Percentiles rank a stretch among this genome's conserved stretches.
Evolutionary conservation across 805 yeast species (phyloP).

Genomic region (Clavispora carvajalis): DNA sequence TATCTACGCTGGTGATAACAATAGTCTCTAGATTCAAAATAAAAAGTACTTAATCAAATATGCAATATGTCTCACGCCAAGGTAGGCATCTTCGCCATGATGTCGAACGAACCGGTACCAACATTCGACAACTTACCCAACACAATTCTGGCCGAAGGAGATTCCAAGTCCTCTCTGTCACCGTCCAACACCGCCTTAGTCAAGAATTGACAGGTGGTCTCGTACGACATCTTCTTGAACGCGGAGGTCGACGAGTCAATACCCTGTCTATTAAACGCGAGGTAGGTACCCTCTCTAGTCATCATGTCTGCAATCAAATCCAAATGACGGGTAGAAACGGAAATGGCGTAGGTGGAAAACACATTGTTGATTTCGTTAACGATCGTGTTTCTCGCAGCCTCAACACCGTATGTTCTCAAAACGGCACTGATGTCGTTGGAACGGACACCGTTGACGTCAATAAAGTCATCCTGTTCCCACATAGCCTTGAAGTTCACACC

Average conservation of each 20-base stretch:
- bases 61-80: neutral
- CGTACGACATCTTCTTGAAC: conserved; percentile 98
- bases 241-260: conserved; percentile 93
- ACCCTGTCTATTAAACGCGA: conserved; percentile 98
- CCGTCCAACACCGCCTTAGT: conserved; percentile 94
- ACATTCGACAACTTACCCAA: conserved; percentile 85
- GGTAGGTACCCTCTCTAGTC: conserved; percentile 97
- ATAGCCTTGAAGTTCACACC: conserved; percentile 96
- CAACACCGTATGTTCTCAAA: conserved; percentile 90
- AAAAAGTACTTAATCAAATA: conserved; percentile 1
- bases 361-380: conserved; percentile 94
- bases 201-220: conserved; percentile 95
- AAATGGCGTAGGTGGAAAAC: conserved; percentile 92
- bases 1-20: neutral
- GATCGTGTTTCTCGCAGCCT: conserved; percentile 97
- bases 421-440: conserved; percentile 94
- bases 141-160: conserved; percentile 92
- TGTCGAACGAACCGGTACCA: conserved; percentile 95
- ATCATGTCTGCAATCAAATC: conserved; percentile 97
- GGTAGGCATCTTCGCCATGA: conserved; percentile 47
- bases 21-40: neutral
- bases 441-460: conserved; percentile 81
- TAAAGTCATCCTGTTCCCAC: conserved; percentile 96
- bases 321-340: conserved; percentile 88
- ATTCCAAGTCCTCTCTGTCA: conserved; percentile 79